Evolutionary conservation across 176 grass and related monocot species (phyloP), one percentile per base, ranked within the genome.

Genomic region (Areca catechu): DNA sequence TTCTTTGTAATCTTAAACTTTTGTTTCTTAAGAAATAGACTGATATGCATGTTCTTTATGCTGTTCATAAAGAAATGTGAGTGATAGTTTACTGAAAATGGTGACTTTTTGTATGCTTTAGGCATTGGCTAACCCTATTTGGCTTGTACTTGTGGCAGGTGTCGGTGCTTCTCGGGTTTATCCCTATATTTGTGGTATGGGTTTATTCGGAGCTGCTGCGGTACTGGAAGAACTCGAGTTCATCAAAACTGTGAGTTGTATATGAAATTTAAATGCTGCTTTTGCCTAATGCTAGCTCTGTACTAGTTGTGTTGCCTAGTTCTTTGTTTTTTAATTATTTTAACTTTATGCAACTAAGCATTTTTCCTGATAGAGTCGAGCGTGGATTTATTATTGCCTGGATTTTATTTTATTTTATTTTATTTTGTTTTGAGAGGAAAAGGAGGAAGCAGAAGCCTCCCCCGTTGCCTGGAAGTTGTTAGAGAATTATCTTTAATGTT

Each of bases 121-220:
- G 1, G 9, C 1, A 43, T 43, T 43, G 34, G 34, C 34, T 43
- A 1, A 12, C 34, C 2, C 34, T 14, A 43, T 43, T 43, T 43
- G 34, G 34, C 12, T 74, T 57, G 21, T 54, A 20, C 67, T 48
- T 15, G 34, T 74, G 28, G 24, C 77, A 98, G 93, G 73, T 80
- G 28, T 88, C 87, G 49, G 63, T 73, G 67, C 76, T 92, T 74
- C 73, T 98, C 19, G 93, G 87, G 20, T 89, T 92, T 58, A 64
- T 92, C 60, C 89, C 84, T 65, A 61, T 92, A 73, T 82, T 98
- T 49, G 28, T 80, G 6, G 84, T 84, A 24, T 98, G 88, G 93
- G 25, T 77, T 0, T 92, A 92, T 69, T 70, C 88, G 1, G 93
- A 98, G 54, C 58, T 84, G 50, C 70, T 98, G 48, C 73, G 73